Evolutionary conservation across 768 basidiomycete species (phyloP).

Genomic region (Myochromella boudieri): DNA sequence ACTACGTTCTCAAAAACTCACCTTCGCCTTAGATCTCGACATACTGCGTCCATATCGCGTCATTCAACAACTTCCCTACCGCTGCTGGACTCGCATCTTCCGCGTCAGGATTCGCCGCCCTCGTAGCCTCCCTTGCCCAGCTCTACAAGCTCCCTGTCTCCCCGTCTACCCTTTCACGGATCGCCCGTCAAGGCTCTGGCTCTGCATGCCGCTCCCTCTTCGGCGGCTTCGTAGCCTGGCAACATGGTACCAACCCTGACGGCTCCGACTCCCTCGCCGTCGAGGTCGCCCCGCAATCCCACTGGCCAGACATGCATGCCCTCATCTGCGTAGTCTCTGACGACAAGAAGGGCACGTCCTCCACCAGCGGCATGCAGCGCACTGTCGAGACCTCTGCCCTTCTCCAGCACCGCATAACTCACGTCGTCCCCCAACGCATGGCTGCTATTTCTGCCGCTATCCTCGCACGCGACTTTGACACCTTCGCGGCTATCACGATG

Average conservation of each 20-base stretch:
- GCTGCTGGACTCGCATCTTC: slow-evolving; percentile 98
- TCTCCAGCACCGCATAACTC: slow-evolving; percentile 82
- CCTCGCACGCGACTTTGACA: slow-evolving; percentile 73
- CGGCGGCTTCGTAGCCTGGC: slow-evolving; percentile 97
- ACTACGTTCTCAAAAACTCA: slow-evolving; percentile 4
- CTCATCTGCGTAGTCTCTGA: slow-evolving; percentile 97
- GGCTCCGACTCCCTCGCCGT: slow-evolving; percentile 89
- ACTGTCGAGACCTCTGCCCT: slow-evolving; percentile 91
- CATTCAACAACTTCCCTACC: slow-evolving; percentile 98
- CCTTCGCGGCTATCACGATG: slow-evolving; percentile 93
- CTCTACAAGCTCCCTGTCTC: slow-evolving; percentile 82
- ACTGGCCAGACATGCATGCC: slow-evolving; percentile 97
- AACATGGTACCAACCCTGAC: slow-evolving; percentile 62
- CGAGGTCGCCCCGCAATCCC: slow-evolving; percentile 76
- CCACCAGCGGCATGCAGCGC: slow-evolving; percentile 96
- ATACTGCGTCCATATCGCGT: slow-evolving; percentile 83
- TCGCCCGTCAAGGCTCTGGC: slow-evolving; percentile 96
- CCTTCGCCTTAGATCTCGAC: slow-evolving; percentile 54
- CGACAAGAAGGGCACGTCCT: slow-evolving; percentile 94
- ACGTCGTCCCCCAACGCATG: slow-evolving; percentile 91
- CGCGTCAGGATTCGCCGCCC: slow-evolving; percentile 95
- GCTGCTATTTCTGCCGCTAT: slow-evolving; percentile 79
- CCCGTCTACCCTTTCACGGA: slow-evolving; percentile 83
- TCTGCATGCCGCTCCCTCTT: slow-evolving; percentile 98
- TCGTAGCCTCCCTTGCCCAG: slow-evolving; percentile 83